Evolutionary conservation across 2,329 filamentous ascomycete genomes (phyloP).

Genomic region (Sclerotinia minor): DNA sequence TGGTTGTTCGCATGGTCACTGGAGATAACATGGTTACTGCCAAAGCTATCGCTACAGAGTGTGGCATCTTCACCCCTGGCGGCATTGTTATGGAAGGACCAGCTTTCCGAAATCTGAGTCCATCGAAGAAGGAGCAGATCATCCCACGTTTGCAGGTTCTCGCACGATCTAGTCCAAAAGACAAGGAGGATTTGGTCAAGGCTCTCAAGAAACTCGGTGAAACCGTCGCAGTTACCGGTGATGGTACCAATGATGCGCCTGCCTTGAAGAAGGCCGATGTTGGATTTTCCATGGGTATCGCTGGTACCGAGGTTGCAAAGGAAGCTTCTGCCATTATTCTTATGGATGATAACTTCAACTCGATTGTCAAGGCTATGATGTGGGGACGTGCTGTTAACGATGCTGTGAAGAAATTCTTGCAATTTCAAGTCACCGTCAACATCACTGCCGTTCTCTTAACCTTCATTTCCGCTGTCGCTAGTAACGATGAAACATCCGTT

Average conservation of each 20-base stretch:
- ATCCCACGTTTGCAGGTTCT: slow-evolving; percentile 66
- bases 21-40: slow-evolving; percentile 73
- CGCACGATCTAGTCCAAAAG: slow-evolving; percentile 67
- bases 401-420: slow-evolving; percentile 54
- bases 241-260: slow-evolving; percentile 66
- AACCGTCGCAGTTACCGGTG: slow-evolving; percentile 66
- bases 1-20: slow-evolving; percentile 73
- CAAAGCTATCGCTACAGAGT: slow-evolving; percentile 71
- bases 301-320: slow-evolving; percentile 64
- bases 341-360: slow-evolving; percentile 63
- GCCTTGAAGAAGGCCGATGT: slow-evolving; percentile 67
- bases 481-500: slow-evolving; percentile 61
- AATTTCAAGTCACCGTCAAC: slow-evolving; percentile 70
- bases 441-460: slow-evolving; percentile 78
- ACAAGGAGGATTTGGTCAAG: slow-evolving; percentile 66
- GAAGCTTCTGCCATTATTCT: slow-evolving; percentile 62
- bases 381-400: slow-evolving; percentile 62
- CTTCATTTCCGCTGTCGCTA: slow-evolving; percentile 74
- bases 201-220: slow-evolving; percentile 64
- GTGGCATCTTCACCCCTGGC: slow-evolving; percentile 57
- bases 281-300: slow-evolving; percentile 67
- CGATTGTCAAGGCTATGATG: slow-evolving; percentile 62
- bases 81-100: slow-evolving; percentile 69
- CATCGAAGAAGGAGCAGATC: slow-evolving; percentile 57
- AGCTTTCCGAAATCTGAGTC: slow-evolving; percentile 61